These are phyloP conservation scores for Umbelopsis vinacea DNA, from an alignment of 192 early-diverging fungal genomes.

Conservation along the genomic window DNA sequence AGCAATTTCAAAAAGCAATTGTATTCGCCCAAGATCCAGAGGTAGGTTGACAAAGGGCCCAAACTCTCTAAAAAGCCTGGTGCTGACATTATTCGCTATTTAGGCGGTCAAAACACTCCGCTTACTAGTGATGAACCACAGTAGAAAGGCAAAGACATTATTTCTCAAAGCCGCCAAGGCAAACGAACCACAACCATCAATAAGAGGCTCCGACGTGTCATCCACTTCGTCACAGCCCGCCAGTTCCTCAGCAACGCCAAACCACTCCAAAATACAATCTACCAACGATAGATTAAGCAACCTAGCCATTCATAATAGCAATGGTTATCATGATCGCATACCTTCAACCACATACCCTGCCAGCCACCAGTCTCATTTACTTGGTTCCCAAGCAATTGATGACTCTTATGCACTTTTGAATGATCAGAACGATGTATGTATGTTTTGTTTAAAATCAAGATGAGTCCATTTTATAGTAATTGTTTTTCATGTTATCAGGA, in stretches of 20 bases:
- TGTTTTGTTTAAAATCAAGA: not conserved
- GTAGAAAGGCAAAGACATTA: constrained; percentile 66
- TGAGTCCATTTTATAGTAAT: not conserved
- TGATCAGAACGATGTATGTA: constrained; percentile 13
- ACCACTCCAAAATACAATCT: not conserved
- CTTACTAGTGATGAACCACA: constrained; percentile 70
- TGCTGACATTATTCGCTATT: not conserved
- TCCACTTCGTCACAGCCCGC: not conserved
- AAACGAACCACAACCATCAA: constrained; percentile 3
- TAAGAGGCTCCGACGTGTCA: not conserved
- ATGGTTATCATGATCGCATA: not conserved
- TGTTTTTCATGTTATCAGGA: constrained; percentile 39
- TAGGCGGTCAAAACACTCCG: constrained; percentile 68
- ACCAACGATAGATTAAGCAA: not conserved
- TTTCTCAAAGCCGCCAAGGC: constrained; percentile 42
- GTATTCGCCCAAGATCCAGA: constrained; percentile 61
- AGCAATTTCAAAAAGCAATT: constrained; percentile 65
- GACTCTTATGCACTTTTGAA: constrained; percentile 40
- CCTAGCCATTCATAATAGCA: not conserved
- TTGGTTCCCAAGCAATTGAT: constrained; percentile 26
- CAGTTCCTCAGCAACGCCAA: not conserved
- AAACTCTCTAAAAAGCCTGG: too few species aligned
- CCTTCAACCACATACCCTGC: not conserved
- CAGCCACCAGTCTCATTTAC: not conserved
- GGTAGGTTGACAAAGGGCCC: constrained; percentile 30